Evolutionary conservation across 2,329 filamentous ascomycete genomes (phyloP).

Genomic region (Pestalotiopsis sp.): DNA sequence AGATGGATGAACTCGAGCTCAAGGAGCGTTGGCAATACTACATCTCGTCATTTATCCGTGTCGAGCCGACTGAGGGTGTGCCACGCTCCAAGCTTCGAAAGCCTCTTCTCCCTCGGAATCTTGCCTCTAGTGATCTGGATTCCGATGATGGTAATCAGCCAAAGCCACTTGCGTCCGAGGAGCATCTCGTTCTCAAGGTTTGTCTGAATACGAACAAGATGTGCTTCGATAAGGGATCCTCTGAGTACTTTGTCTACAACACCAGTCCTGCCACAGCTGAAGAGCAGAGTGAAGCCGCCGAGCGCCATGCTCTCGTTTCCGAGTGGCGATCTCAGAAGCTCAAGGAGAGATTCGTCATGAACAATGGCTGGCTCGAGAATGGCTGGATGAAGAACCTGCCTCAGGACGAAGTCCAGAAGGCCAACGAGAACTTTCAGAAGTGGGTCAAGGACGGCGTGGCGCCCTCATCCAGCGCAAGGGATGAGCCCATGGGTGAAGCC

Average conservation of each 20-base stretch:
- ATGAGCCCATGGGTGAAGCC: slow-evolving; percentile 24
- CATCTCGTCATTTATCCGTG: slow-evolving; percentile 85
- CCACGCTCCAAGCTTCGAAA: slow-evolving; percentile 66
- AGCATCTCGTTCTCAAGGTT: slow-evolving; percentile 72
- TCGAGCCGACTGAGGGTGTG: slow-evolving; percentile 85
- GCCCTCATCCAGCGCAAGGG: slow-evolving; percentile 35
- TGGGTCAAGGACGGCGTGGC: slow-evolving; percentile 54
- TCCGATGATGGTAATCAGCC: slow-evolving; percentile 65
- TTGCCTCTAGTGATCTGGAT: slow-evolving; percentile 64
- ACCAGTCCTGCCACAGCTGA: slow-evolving; percentile 69
- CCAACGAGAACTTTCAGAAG: slow-evolving; percentile 65
- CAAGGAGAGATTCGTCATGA: slow-evolving; percentile 79
- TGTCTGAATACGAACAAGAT: slow-evolving; percentile 80
- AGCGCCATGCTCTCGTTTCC: slow-evolving; percentile 53
- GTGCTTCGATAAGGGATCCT: slow-evolving; percentile 71
- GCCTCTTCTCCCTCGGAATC: slow-evolving; percentile 71
- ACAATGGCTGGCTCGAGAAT: slow-evolving; percentile 78
- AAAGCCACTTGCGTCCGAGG: slow-evolving; percentile 63
- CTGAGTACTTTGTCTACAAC: slow-evolving; percentile 74
- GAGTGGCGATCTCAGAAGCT: slow-evolving; percentile 72
- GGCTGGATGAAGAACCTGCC: slow-evolving; percentile 80
- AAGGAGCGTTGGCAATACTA: slow-evolving; percentile 93
- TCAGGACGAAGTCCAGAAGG: slow-evolving; percentile 74
- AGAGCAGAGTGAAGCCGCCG: slow-evolving; percentile 62
- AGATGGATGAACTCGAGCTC: slow-evolving; percentile 84